Evolutionary conservation across 1,139 yeast genomes (phyloP).

Genomic region (Hyphopichia buzzinii): DNA sequence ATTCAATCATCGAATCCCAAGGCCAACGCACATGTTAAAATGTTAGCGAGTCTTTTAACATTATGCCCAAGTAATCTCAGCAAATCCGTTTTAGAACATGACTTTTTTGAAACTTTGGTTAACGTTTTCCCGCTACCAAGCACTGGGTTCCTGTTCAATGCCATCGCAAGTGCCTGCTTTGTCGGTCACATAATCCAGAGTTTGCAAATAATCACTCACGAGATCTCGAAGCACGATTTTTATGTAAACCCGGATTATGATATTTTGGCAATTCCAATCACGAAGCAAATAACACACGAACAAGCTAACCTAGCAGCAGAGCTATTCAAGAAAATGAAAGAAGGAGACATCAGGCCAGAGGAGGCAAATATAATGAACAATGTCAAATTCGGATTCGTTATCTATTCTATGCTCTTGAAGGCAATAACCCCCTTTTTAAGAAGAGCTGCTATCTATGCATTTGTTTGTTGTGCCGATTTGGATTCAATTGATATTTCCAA

Average conservation of each 20-base stretch:
- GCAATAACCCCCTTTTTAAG: slow-evolving; percentile 67
- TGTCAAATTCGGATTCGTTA: slow-evolving; percentile 30
- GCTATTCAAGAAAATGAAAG: slow-evolving; percentile 15
- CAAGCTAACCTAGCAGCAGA: slow-evolving; percentile 13
- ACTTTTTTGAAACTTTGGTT: slow-evolving; percentile 53
- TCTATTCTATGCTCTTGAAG: slow-evolving; percentile 57
- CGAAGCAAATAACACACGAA: slow-evolving; percentile 21
- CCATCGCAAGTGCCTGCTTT: slow-evolving; percentile 42
- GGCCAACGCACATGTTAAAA: slow-evolving; percentile 30
- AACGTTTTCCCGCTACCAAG: slow-evolving; percentile 45
- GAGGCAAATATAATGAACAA: slow-evolving; percentile 13
- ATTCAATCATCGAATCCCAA: slow-evolving; percentile 22
- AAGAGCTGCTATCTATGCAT: slow-evolving; percentile 59
- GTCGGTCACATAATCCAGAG: slow-evolving; percentile 38
- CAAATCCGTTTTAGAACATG: slow-evolving; percentile 38
- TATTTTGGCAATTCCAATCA: slow-evolving; percentile 34
- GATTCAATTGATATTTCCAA: slow-evolving; percentile 28
- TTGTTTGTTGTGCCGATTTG: slow-evolving; percentile 55
- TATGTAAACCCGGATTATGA: slow-evolving; percentile 21
- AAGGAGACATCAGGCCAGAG: slow-evolving; percentile 7
- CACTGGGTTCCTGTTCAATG: slow-evolving; percentile 36
- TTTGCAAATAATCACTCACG: slow-evolving; percentile 22
- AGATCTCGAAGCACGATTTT: slow-evolving; percentile 23
- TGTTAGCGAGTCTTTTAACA: slow-evolving; percentile 34
- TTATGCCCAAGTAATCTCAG: slow-evolving; percentile 28